Evolutionary conservation across 352 stramenopile genomes (phyloP), one percentile per base, ranked within the genome.

Genomic region (Phytophthora pini): DNA sequence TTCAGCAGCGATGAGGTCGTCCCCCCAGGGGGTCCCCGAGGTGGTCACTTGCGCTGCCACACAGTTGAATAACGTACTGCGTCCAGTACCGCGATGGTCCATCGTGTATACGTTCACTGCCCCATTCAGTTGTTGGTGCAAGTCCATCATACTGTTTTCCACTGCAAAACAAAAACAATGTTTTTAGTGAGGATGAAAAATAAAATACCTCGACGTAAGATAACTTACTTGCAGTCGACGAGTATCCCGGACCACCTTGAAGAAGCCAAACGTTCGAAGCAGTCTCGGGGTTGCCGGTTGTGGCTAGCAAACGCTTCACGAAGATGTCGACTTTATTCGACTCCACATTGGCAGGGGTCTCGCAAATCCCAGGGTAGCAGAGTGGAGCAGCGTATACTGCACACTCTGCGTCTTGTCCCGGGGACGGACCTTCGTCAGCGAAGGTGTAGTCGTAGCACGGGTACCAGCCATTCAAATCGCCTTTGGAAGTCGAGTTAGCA

Each of bases 21-120:
- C 27, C 9, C 68, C 72, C 12, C 41, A 47, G 0, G 65, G 71
- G 17, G 68, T 74, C 5, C 72, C 75, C 1, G 55, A 66, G 2
- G 61, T 73, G n/a, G 56, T 65, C 11, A 54, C 61, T 27, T 78
- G 65, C 1, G 65, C 57, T 6, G 68, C 68, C 3, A 79, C 51
- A 31, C 72, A 80, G 40, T 78, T 60, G 5, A 83, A 55, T 4
- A 44, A 34, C 1, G 44, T 70, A 31, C 75, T 80, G 15, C 75
- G 68, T n/a, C 68, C 68, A 11, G 75, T 80, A 24, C 75, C 75
- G 27, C 75, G 75, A 39, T 80, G 75, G 44, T 83, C 75, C 72
- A 83, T 80, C 5, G 72, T 83, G 53, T 83, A 83, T 3, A 83
- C 47, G 32, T 79, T 83, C 10, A 76, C 75, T 2, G 54, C 17